These are phyloP conservation scores for Lenwebbia sp. DNA, from an alignment of 345 rosid species.

Conservation along the genomic window DNA sequence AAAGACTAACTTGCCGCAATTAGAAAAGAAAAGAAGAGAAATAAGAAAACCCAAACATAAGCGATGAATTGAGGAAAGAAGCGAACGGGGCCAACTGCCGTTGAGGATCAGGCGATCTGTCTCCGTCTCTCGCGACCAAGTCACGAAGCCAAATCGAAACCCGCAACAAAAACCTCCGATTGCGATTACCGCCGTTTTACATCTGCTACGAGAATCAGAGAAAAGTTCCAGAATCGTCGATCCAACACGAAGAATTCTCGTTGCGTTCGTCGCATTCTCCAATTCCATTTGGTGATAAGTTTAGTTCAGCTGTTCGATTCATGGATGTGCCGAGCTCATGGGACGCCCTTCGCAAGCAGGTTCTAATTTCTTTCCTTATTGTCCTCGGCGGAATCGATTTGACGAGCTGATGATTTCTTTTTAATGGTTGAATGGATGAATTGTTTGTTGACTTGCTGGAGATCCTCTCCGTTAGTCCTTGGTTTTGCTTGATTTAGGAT, in stretches of 20 bases:
- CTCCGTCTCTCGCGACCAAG: conserved; percentile 28
- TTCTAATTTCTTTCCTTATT: background rate
- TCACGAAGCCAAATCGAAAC: background rate
- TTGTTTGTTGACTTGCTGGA: background rate
- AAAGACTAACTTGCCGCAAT: background rate
- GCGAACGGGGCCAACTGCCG: conserved; percentile 14
- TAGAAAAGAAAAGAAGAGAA: background rate
- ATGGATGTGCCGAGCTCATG: conserved; percentile 88
- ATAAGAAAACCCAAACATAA: background rate
- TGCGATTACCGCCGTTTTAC: background rate
- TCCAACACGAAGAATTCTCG: background rate
- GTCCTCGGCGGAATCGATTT: background rate
- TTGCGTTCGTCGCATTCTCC: background rate
- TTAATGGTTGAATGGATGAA: background rate
- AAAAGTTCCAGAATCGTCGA: background rate
- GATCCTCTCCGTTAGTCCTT: background rate
- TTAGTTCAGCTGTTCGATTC: background rate
- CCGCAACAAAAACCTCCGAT: background rate
- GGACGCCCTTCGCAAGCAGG: conserved; percentile 95
- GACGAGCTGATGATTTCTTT: background rate
- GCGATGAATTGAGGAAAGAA: conserved; percentile 5
- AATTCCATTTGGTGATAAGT: background rate
- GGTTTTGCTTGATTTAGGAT: background rate
- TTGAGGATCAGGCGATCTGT: conserved; percentile 23
- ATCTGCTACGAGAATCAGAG: background rate